phyloP scores from a whole-genome alignment of 1,139 yeast genomes.

The Pneumocystis wakefieldiae region DNA sequence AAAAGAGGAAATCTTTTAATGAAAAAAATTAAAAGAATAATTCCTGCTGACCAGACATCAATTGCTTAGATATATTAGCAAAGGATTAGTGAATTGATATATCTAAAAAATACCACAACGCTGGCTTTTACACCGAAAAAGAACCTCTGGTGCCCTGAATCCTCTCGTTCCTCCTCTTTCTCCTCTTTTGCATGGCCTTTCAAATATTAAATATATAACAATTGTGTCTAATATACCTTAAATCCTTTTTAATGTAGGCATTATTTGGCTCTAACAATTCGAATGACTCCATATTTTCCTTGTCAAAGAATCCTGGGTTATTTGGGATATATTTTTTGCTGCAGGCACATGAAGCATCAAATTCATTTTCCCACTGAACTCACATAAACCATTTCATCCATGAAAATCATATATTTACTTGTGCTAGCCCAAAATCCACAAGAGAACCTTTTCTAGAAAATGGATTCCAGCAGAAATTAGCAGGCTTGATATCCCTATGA shows the following conservation, averaged over 20 bases:
- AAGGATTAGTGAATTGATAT: background rate
- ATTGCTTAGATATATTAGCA: conserved; percentile 23
- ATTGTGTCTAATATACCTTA: background rate
- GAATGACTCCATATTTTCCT: conserved; percentile 16
- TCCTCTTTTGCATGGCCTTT: conserved; percentile 32
- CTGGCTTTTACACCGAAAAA: conserved; percentile 60
- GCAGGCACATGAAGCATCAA: background rate
- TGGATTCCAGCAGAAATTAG: conserved; percentile 63
- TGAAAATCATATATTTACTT: conserved; percentile 23
- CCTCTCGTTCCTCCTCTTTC: conserved; percentile 81
- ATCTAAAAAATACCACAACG: conserved; percentile 28
- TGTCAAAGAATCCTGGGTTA: background rate
- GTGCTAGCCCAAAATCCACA: conserved; percentile 85
- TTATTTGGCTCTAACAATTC: conserved; percentile 3
- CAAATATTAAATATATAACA: conserved; percentile 22
- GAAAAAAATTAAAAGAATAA: conserved; percentile 46
- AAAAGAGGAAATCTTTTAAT: conserved; percentile 34
- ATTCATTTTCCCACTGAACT: conserved; percentile 11
- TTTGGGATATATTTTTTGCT: background rate
- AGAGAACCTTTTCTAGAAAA: conserved; percentile 60
- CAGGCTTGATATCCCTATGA: conserved; percentile 75
- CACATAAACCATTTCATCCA: conserved; percentile 19
- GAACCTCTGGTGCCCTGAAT: conserved; percentile 65
- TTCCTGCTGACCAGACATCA: conserved; percentile 69
- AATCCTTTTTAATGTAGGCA: conserved; percentile 5